phyloP scores from a whole-genome alignment of 176 grass and related monocot genomes.

The Ananas comosus region DNA sequence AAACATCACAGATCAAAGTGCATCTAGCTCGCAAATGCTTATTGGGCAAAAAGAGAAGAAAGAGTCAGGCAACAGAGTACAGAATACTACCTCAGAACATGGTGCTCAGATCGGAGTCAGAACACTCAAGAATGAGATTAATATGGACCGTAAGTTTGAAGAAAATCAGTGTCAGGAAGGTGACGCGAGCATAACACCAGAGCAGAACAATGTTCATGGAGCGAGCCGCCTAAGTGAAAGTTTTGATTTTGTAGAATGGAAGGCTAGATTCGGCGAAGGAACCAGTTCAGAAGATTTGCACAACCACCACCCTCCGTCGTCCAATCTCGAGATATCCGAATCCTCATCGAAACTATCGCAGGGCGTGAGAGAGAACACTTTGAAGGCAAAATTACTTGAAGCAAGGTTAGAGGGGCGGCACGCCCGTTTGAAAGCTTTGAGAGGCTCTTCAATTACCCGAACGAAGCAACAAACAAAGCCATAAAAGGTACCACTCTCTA shows the following conservation, averaged over 20 bases:
- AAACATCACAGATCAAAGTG: slow-evolving; percentile 19
- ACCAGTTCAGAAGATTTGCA: slow-evolving; percentile 12
- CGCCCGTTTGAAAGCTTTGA: slow-evolving; percentile 48
- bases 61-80: slow-evolving; percentile 13
- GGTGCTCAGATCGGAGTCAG: slow-evolving; percentile 9
- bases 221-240: neutral
- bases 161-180: slow-evolving; percentile 17
- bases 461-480: slow-evolving; percentile 10
- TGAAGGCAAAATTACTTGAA: slow-evolving; percentile 82
- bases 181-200: neutral
- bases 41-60: slow-evolving; percentile 6
- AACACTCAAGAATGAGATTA: slow-evolving; percentile 32
- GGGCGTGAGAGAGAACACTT: slow-evolving; percentile 38
- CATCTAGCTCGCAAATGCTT: slow-evolving; percentile 19
- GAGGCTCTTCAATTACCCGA: slow-evolving; percentile 18
- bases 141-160: slow-evolving; percentile 33
- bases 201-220: neutral
- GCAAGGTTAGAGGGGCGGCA: slow-evolving; percentile 86
- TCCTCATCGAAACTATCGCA: slow-evolving; percentile 24
- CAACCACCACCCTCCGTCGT: slow-evolving; percentile 13
- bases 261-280: slow-evolving; percentile 22
- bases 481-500: neutral
- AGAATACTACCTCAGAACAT: slow-evolving; percentile 12
- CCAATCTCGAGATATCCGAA: slow-evolving; percentile 32
- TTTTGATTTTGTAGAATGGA: neutral